These are phyloP conservation scores for Tetratostichococcus sp. DNA, from an alignment of 139 green algal species.

Conservation along the genomic window DNA sequence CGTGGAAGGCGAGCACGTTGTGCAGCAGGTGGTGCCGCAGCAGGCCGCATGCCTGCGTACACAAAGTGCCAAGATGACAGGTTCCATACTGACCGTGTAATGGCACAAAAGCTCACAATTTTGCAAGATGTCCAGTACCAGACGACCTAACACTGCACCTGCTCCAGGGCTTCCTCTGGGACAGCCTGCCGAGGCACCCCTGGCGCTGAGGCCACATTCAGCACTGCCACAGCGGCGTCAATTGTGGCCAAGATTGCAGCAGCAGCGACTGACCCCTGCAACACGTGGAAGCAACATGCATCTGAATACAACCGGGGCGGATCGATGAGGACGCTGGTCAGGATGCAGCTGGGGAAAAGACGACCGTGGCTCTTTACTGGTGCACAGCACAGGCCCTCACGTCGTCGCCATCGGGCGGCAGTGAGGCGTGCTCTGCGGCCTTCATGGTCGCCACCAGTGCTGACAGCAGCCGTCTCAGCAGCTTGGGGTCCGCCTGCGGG, in stretches of 20 bases:
- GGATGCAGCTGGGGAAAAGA: too few relatives aligned
- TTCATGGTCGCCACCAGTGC: background rate
- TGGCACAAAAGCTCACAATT: too few relatives aligned
- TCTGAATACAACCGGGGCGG: too few relatives aligned
- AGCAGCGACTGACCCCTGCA: background rate
- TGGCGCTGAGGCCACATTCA: background rate
- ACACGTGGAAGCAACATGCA: too few relatives aligned
- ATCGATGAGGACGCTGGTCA: too few relatives aligned
- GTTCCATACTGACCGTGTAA: too few relatives aligned
- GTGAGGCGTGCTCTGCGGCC: background rate
- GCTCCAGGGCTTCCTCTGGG: background rate
- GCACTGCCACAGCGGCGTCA: background rate
- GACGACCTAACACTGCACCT: too few relatives aligned
- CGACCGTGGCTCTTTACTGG: too few relatives aligned
- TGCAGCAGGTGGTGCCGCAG: constrained; percentile 44
- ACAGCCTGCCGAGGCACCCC: background rate
- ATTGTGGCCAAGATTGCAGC: background rate
- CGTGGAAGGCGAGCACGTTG: constrained; percentile 63
- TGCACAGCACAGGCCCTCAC: too few relatives aligned
- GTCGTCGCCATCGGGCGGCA: background rate
- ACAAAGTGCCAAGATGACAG: too few relatives aligned
- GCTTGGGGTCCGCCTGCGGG: background rate
- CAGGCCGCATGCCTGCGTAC: background rate
- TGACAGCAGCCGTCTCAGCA: background rate
- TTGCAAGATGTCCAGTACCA: too few relatives aligned